Conservation (phyloP, 352 stramenopile genomes). For the Phytophthora niederhauseri region DNA sequence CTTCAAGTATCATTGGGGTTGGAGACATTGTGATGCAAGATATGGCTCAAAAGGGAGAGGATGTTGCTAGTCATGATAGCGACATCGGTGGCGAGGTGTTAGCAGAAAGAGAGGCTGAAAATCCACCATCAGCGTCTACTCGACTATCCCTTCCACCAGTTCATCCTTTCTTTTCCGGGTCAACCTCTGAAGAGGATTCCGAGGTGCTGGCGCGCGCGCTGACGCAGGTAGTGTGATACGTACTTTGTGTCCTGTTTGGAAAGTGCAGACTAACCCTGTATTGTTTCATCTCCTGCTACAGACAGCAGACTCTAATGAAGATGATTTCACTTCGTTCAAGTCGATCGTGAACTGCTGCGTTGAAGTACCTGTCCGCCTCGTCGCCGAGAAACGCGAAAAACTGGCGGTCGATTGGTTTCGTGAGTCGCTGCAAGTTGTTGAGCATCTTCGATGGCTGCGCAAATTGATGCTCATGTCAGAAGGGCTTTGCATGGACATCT, state of each 20-base stretch:
- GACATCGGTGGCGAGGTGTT: not conserved
- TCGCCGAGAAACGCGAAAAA: constrained; percentile 52
- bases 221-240: constrained; percentile 19
- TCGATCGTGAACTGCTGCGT: constrained; percentile 51
- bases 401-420: constrained; percentile 53
- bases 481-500: constrained; percentile 75
- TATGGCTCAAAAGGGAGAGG: constrained; percentile 5
- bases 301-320: constrained; percentile 13
- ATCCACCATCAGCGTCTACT: constrained; percentile 1
- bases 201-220: constrained; percentile 27
- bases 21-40: constrained; percentile 23
- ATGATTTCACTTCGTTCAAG: constrained; percentile 46
- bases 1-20: not conserved
- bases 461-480: constrained; percentile 78
- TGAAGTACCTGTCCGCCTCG: constrained; percentile 40
- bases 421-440: constrained; percentile 44
- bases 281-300: constrained; percentile 8
- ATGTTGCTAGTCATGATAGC: not conserved
- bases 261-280: not conserved
- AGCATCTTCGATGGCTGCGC: constrained; percentile 64
- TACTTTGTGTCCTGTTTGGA: not conserved
- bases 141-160: constrained; percentile 33
- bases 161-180: constrained; percentile 39
- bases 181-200: constrained; percentile 24
- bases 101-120: not conserved